Evolutionary conservation across 345 rosid genomes (phyloP).

Genomic region (Lepidium aucheri): DNA sequence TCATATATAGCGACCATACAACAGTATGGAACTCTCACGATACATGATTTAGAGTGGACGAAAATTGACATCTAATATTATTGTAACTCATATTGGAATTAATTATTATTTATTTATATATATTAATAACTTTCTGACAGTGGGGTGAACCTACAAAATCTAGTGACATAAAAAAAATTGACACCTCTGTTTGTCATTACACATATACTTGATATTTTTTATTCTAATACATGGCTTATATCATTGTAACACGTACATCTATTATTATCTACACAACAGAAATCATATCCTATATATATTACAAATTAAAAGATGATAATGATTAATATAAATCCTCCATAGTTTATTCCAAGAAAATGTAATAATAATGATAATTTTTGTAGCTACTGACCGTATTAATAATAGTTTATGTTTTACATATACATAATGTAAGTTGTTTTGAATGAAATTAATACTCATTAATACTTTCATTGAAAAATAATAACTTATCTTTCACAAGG

Average conservation of each 20-base stretch:
- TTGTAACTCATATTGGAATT: constrained; percentile 14
- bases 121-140: neutral
- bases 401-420: neutral
- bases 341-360: no score
- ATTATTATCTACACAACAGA: neutral
- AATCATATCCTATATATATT: neutral
- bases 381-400: no score
- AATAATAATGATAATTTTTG: no score
- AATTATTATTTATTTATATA: constrained; percentile 6
- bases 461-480: neutral
- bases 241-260: constrained; percentile 1
- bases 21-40: constrained; percentile 9
- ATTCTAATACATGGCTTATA: constrained; percentile 1
- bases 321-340: neutral
- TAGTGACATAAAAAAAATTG: constrained; percentile 19
- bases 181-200: constrained; percentile 19
- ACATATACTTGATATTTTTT: constrained; percentile 7
- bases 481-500: neutral
- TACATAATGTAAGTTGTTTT: neutral
- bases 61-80: constrained; percentile 18
- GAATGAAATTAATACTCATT: neutral
- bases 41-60: neutral
- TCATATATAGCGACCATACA: constrained; percentile 18
- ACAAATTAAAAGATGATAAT: neutral
- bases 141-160: constrained; percentile 30